Conservation (phyloP, 2,329 filamentous ascomycete genomes). For the Microdochium nivale region DNA sequence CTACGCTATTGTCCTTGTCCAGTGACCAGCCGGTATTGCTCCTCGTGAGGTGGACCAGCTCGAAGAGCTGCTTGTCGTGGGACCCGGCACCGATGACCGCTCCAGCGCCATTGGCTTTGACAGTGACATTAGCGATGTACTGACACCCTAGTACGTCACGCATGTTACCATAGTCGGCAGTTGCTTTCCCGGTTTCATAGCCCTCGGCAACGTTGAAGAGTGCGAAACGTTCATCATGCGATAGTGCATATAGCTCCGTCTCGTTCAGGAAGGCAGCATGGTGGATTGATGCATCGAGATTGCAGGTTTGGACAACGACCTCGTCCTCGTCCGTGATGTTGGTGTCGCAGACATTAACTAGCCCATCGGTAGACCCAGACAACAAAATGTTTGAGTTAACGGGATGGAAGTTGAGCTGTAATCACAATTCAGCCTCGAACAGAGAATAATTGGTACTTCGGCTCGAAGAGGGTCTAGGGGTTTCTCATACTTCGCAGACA, state of each 20-base stretch:
- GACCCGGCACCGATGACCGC: conserved; percentile 57
- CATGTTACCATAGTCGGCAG: conserved; percentile 58
- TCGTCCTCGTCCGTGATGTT: conserved; percentile 67
- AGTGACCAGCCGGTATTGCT: conserved; percentile 41
- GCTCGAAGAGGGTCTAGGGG: neutral
- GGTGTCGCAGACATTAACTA: conserved; percentile 70
- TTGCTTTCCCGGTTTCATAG: conserved; percentile 47
- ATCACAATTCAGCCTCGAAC: conserved; percentile 14
- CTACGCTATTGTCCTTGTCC: conserved; percentile 45
- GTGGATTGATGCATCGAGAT: conserved; percentile 67
- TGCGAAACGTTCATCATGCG: conserved; percentile 70
- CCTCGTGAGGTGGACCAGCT: conserved; percentile 50
- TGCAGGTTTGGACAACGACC: conserved; percentile 68
- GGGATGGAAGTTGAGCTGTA: conserved; percentile 53
- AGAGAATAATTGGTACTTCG: neutral
- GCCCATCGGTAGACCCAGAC: conserved; percentile 71
- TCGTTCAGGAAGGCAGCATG: conserved; percentile 62
- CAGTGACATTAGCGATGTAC: conserved; percentile 62
- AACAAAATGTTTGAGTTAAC: conserved; percentile 52
- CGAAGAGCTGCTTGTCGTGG: conserved; percentile 51
- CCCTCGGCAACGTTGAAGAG: conserved; percentile 63
- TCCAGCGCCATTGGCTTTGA: conserved; percentile 48
- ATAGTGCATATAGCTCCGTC: conserved; percentile 61
- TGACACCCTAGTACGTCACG: conserved; percentile 57
- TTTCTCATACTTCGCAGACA: conserved; percentile 43